Evolutionary conservation across 768 basidiomycete species (phyloP).

Genomic region (Chalciporus sphaerocephalus): DNA sequence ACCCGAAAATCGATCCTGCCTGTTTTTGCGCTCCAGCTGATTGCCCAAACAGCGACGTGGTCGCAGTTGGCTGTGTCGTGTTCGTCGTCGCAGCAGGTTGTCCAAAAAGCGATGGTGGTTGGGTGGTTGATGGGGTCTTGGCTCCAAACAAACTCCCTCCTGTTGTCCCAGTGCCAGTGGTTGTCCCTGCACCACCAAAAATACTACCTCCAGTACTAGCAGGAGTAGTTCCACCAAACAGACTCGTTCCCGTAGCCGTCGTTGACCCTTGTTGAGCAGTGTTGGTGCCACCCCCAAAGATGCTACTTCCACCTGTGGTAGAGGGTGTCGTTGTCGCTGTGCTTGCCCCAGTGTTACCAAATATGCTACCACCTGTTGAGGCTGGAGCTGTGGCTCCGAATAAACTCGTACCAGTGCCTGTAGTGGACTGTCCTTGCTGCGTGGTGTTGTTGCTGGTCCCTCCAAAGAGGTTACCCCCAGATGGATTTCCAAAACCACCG

Average conservation of each 20-base stretch:
- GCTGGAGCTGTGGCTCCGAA: conserved; percentile 14
- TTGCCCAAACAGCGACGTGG: conserved; percentile 4
- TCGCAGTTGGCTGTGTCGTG: conserved; percentile 13
- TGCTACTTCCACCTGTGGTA: background rate
- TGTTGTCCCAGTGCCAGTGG: conserved; percentile 14
- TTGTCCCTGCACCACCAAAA: conserved; percentile 21
- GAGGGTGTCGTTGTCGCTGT: background rate
- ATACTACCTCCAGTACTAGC: conserved; percentile 17
- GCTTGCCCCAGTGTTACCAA: conserved; percentile 10
- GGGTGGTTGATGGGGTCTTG: conserved; percentile 11
- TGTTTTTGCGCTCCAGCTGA: background rate
- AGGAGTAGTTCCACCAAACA: background rate
- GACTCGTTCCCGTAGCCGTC: background rate
- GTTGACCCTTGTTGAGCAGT: conserved; percentile 10
- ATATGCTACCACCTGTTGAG: conserved; percentile 18
- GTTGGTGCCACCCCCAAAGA: background rate
- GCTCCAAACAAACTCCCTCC: conserved; percentile 19
- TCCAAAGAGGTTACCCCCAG: conserved; percentile 17
- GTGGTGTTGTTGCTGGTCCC: background rate
- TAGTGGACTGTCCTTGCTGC: conserved; percentile 14
- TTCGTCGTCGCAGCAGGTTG: conserved; percentile 16
- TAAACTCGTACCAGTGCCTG: conserved; percentile 5
- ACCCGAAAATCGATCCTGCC: background rate
- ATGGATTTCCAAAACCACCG: background rate
- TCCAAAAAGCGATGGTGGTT: conserved; percentile 28